phyloP scores from a whole-genome alignment of 1,284 basidiomycete species.

The Moesziomyces parantarcticus region DNA sequence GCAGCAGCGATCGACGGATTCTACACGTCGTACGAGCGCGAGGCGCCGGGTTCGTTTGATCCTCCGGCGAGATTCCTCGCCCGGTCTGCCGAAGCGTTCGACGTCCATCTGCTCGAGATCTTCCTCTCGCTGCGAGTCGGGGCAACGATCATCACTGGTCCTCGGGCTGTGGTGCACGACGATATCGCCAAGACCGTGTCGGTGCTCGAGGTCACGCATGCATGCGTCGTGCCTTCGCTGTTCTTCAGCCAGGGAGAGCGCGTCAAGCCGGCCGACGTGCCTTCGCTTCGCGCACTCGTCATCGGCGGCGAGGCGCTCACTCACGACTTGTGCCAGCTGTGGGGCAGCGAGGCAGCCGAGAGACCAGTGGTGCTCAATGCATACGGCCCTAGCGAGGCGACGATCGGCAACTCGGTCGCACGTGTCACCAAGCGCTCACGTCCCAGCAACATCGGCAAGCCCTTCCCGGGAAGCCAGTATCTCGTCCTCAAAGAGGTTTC shows the following conservation, averaged over 20 bases:
- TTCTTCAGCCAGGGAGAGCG: constrained; percentile 59
- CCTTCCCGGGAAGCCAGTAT: constrained; percentile 60
- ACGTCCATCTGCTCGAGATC: constrained; percentile 66
- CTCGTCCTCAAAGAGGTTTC: constrained; percentile 44
- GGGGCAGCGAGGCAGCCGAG: constrained; percentile 44
- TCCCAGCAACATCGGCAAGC: constrained; percentile 53
- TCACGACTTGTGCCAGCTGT: constrained; percentile 48
- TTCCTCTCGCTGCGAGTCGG: constrained; percentile 63
- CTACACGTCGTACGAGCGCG: constrained; percentile 36
- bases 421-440: constrained; percentile 39
- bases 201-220: constrained; percentile 57
- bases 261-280: constrained; percentile 50
- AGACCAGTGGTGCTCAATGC: constrained; percentile 57
- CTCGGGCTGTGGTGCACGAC: constrained; percentile 53
- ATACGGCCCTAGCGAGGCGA: constrained; percentile 65
- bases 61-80: constrained; percentile 57
- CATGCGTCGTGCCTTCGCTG: constrained; percentile 65
- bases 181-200: constrained; percentile 62
- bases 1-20: constrained; percentile 57
- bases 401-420: constrained; percentile 63
- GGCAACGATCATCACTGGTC: constrained; percentile 63
- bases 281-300: constrained; percentile 54
- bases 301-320: constrained; percentile 64
- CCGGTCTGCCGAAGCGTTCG: constrained; percentile 64
- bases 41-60: constrained; percentile 46